Evolutionary conservation across 768 basidiomycete species (phyloP).

Genomic region (Leucocoprinus birnbaumii): DNA sequence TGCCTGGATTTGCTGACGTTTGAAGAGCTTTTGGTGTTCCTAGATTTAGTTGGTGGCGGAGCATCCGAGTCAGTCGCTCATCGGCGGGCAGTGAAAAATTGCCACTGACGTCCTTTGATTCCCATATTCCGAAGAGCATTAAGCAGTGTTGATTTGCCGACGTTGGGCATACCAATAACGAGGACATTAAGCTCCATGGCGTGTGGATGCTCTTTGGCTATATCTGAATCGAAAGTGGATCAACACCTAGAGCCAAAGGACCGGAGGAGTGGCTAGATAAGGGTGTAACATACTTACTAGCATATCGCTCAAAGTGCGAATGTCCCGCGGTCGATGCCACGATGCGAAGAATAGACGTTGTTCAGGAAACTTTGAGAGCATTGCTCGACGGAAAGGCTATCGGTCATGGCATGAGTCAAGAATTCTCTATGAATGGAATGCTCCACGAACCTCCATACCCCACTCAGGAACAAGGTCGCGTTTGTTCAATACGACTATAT

Average conservation of each 20-base stretch:
- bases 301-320: conserved; percentile 58
- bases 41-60: conserved; percentile 23
- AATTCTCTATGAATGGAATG: conserved; percentile 3
- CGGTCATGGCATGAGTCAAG: conserved; percentile 12
- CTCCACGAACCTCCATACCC: conserved; percentile 73
- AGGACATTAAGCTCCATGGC: conserved; percentile 82
- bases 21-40: conserved; percentile 85
- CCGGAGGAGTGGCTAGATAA: conserved; percentile 12
- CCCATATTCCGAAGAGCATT: conserved; percentile 89
- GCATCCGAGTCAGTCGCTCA: conserved; percentile 1
- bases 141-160: conserved; percentile 93
- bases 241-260: conserved; percentile 1
- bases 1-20: conserved; percentile 86
- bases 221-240: conserved; percentile 37
- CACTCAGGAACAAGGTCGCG: conserved; percentile 86
- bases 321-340: conserved; percentile 64
- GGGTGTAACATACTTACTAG: conserved; percentile 65
- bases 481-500: conserved; percentile 91
- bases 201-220: conserved; percentile 67
- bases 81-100: conserved; percentile 8
- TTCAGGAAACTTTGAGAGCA: conserved; percentile 68
- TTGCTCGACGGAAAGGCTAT: conserved; percentile 73
- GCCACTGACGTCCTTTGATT: conserved; percentile 75
- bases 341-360: conserved; percentile 72
- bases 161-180: conserved; percentile 98